Evolutionary conservation across 192 early-diverging fungal species (phyloP).

Genomic region (Coemansia pectinata): DNA sequence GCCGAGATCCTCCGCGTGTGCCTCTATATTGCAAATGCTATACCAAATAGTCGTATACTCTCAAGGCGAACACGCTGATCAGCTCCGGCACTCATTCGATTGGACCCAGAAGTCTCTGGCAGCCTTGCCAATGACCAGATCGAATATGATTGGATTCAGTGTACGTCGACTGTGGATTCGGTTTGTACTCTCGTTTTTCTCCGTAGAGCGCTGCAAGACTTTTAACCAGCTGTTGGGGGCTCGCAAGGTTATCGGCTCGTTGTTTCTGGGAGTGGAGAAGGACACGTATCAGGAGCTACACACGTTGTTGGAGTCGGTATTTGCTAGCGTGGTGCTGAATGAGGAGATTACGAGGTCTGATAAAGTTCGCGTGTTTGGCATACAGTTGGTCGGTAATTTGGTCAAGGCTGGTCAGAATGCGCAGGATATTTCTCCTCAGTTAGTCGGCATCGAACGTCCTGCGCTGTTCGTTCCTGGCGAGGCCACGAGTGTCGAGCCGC

Average conservation of each 20-base stretch:
- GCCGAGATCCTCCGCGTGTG: constrained; percentile 38
- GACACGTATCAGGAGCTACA: constrained; percentile 49
- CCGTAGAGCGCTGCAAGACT: constrained; percentile 27
- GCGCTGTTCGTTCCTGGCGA: constrained; percentile 22
- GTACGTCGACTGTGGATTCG: constrained; percentile 46
- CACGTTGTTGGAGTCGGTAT: constrained; percentile 24
- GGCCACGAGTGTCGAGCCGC: background rate
- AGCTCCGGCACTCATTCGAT: constrained; percentile 36
- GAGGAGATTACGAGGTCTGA: constrained; percentile 16
- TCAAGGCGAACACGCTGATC: constrained; percentile 37
- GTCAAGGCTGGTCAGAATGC: constrained; percentile 25
- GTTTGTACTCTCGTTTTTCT: constrained; percentile 50
- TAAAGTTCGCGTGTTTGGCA: constrained; percentile 38
- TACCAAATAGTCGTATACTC: constrained; percentile 34
- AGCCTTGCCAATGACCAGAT: constrained; percentile 18
- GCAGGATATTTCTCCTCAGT: constrained; percentile 10
- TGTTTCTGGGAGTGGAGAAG: constrained; percentile 36
- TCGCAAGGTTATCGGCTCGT: constrained; percentile 16
- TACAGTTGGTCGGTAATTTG: constrained; percentile 29
- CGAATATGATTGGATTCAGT: constrained; percentile 35
- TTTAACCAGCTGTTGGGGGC: constrained; percentile 29
- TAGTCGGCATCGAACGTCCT: constrained; percentile 17
- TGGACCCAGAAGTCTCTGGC: constrained; percentile 37
- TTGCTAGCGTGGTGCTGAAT: constrained; percentile 34
- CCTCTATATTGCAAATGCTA: constrained; percentile 36